Base-by-base conservation (phyloP, 2,329 filamentous ascomycete species). In the Helotiales sp. region DNA sequence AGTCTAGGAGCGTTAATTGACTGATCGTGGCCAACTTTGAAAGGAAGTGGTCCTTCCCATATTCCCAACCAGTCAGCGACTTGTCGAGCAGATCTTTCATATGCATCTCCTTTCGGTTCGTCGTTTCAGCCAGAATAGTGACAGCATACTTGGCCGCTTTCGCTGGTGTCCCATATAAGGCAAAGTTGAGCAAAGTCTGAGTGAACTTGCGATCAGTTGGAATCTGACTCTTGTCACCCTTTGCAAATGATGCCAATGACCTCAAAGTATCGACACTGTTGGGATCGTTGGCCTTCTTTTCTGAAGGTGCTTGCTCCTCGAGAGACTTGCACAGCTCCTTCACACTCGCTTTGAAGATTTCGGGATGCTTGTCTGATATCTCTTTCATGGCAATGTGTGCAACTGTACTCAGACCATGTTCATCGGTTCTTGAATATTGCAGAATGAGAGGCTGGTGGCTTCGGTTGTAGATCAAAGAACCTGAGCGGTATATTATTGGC, bases 401-500 rank as follows among this genome's bases (percentile, higher is more conserved):
- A 13, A 90, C 86, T 19, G 83, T 78, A 5, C 89, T 90, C 49
- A 97, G 79, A 0, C 87, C 88, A 49, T 89, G 85, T 68, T 93
- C 88, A 69, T 97, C 89, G 9, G 86, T 93, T 67, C 91, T 88
- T 10, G 93, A 92, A 68, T 88, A 90, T 57, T 92, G 88, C 78
- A 98, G 90, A 62, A 98, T 93, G 0, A 91, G 87, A 2, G 93
- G 86, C 17, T 99, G 86, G 71, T 99, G 93, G 71, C 93, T 98
- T 69, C 90, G 87, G 76, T 97, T 99, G 77, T 96, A 97, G 64
- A 96, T 83, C 62, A 99, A 81, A 57, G 91, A 87, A 31, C 91
- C 89, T 54, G 88, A 88, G 42, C 91, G 86, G 71, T 96, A 96
- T 4, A 98, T 77, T 15, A 99, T 79, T 5, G 92, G 89, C 5